A percentile compares a stretch with the other conserved stretches of the same genome.
Evolutionary conservation across 495 filamentous ascomycete genomes (phyloP).

Genomic region (Penicillium silybi): DNA sequence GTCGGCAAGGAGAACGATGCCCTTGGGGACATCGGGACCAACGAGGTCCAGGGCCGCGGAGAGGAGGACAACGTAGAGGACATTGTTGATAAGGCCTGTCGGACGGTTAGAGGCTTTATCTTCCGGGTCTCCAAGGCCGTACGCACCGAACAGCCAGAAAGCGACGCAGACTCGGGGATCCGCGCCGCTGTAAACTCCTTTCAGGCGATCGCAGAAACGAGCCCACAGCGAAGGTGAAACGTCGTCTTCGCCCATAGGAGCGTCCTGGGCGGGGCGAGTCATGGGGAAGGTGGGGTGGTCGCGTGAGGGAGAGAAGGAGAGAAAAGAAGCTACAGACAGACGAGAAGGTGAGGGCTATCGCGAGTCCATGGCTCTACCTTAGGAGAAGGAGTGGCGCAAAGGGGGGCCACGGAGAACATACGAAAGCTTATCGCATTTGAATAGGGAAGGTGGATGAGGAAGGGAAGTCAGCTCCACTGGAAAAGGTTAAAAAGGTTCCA

Average conservation of each 20-base stretch:
- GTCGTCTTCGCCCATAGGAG: constrained; percentile 62
- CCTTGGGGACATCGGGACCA: constrained; percentile 78
- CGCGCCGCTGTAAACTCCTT: constrained; percentile 58
- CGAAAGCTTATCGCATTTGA: neutral
- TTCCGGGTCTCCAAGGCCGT: neutral
- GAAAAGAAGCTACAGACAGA: neutral
- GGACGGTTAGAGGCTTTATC: neutral
- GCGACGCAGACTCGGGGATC: constrained; percentile 71
- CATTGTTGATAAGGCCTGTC: constrained; percentile 90
- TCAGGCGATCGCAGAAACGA: constrained; percentile 61
- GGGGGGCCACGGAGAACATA: neutral
- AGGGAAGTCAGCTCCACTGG: neutral
- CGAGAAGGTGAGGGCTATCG: neutral
- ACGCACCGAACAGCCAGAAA: constrained; percentile 89
- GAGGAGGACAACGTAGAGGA: constrained; percentile 95
- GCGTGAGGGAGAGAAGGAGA: constrained; percentile 9
- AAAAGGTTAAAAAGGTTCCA: too few species aligned
- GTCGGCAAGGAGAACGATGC: constrained; percentile 86
- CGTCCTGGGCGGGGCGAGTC: constrained; percentile 10
- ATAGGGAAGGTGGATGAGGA: neutral
- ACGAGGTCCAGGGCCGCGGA: constrained; percentile 96
- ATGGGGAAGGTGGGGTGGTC: constrained; percentile 10
- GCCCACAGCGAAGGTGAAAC: constrained; percentile 72
- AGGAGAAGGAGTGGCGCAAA: too few species aligned
- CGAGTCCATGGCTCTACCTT: neutral